These are phyloP conservation scores for Lepidium aucheri DNA, from an alignment of 345 rosid species.

Conservation along the genomic window DNA sequence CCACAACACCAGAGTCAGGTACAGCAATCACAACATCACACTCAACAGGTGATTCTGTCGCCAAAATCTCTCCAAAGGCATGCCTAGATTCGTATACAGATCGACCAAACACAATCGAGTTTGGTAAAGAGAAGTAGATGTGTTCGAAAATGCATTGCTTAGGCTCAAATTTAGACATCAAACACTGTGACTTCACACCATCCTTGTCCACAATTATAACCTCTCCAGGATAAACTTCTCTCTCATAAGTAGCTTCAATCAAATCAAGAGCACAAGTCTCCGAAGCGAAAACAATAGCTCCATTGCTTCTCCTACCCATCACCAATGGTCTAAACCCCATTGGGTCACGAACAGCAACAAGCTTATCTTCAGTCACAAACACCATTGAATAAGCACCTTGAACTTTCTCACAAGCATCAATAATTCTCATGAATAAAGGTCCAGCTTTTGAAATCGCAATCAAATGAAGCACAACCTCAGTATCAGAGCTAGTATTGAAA, in stretches of 20 bases:
- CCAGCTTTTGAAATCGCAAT: slow-evolving; percentile 87
- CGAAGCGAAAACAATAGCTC: slow-evolving; percentile 83
- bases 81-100: slow-evolving; percentile 81
- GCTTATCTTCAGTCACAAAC: slow-evolving; percentile 82
- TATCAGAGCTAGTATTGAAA: slow-evolving; percentile 89
- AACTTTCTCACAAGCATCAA: slow-evolving; percentile 86
- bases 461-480: slow-evolving; percentile 95
- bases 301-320: slow-evolving; percentile 95
- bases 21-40: slow-evolving; percentile 97
- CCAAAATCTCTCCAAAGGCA: slow-evolving; percentile 72
- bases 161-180: slow-evolving; percentile 58
- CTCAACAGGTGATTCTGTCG: slow-evolving; percentile 65
- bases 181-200: slow-evolving; percentile 71
- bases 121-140: slow-evolving; percentile 79
- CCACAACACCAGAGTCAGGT: slow-evolving; percentile 95
- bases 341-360: slow-evolving; percentile 92
- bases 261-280: slow-evolving; percentile 98
- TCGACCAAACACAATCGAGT: slow-evolving; percentile 74
- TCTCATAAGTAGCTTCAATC: slow-evolving; percentile 87
- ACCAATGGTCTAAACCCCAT: slow-evolving; percentile 86
- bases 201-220: slow-evolving; percentile 81
- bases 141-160: slow-evolving; percentile 96
- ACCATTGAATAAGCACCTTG: slow-evolving; percentile 96
- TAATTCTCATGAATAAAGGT: slow-evolving; percentile 80
- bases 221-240: slow-evolving; percentile 94